Evolutionary conservation across 352 stramenopile species (phyloP), one percentile per base, ranked within the genome.

Genomic region (Phytopythium vexans): DNA sequence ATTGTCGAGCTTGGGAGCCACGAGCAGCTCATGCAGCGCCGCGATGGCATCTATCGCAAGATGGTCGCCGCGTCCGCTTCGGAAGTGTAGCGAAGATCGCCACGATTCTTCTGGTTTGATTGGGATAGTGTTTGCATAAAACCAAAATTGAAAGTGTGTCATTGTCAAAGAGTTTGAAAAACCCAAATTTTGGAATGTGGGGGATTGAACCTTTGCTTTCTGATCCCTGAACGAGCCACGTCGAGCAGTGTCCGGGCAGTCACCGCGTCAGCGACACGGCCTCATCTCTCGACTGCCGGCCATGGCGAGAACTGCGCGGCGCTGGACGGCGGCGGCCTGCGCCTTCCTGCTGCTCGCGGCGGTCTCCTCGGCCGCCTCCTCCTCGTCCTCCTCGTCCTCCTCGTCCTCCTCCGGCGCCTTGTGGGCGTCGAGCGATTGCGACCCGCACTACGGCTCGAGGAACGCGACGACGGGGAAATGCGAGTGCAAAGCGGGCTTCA

Each of bases 1-100:
- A 81, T 98, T 6, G 77, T 95, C 8, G 92, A 98, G 58, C 62
- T 49, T 3, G 95, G 94, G 36, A 96, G 61, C 4, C 93, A 98
- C 60, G 76, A 96, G 7, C 49, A 79, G 50, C 51, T 84, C 16
- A 69, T 84, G 52, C 36, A 12, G 32, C 49, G 68, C 37, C 16
- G 11, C 3, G 54, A 53, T n/a, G 70, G 73, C 27, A 42, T 75
- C 9, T 83, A 83, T 60, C 48, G 49, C 1, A 38, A 31, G 1
- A 66, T 66, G 59, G 48, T 66, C n/a, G n/a, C n/a, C n/a, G n/a
- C n/a, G n/a, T n/a, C n/a, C n/a, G n/a, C n/a, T n/a, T n/a, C n/a
- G n/a, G n/a, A n/a, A n/a, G n/a, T n/a, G n/a, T n/a, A n/a, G n/a
- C n/a, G n/a, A n/a, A n/a, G n/a, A n/a, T n/a, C n/a, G n/a, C n/a